phyloP scores from a whole-genome alignment of 2,329 filamentous ascomycete genomes.

The Penicillium aurantiogriseum region DNA sequence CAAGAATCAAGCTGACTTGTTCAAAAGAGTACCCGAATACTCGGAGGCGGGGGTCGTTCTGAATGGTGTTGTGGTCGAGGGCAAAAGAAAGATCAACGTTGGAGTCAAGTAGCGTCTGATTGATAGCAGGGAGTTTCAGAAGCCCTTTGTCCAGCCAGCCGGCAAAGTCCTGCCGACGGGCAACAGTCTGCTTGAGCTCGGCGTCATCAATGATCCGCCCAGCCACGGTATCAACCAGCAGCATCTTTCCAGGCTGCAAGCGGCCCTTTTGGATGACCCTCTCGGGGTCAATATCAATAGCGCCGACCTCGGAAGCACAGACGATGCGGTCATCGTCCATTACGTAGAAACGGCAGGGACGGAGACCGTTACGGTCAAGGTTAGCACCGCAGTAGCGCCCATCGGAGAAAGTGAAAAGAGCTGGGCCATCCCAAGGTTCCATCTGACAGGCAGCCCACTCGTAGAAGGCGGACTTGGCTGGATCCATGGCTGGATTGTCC shows the following conservation, averaged over 20 bases:
- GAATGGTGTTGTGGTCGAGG: slow-evolving; percentile 68
- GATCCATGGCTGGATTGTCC: slow-evolving; percentile 87
- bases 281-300: slow-evolving; percentile 87
- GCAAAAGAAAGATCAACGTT: slow-evolving; percentile 63
- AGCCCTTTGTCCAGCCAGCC: slow-evolving; percentile 84
- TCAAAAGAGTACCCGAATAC: slow-evolving; percentile 94
- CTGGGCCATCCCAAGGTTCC: slow-evolving; percentile 98
- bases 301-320: slow-evolving; percentile 93
- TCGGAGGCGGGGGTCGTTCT: slow-evolving; percentile 79
- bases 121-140: slow-evolving; percentile 73
- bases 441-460: slow-evolving; percentile 98
- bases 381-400: slow-evolving; percentile 96
- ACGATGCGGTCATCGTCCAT: slow-evolving; percentile 96
- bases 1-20: slow-evolving; percentile 86
- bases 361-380: slow-evolving; percentile 89
- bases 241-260: slow-evolving; percentile 91
- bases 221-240: slow-evolving; percentile 85
- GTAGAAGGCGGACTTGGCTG: slow-evolving; percentile 94
- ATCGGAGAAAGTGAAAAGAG: slow-evolving; percentile 94
- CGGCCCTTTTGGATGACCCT: slow-evolving; percentile 88
- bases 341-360: slow-evolving; percentile 95
- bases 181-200: slow-evolving; percentile 84
- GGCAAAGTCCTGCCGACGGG: slow-evolving; percentile 83
- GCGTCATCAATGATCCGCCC: slow-evolving; percentile 92
- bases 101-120: slow-evolving; percentile 59